Evolutionary conservation across 176 grass and related monocot genomes (phyloP), one percentile per base, ranked within the genome.

Genomic region (Cymbopogon citratus): DNA sequence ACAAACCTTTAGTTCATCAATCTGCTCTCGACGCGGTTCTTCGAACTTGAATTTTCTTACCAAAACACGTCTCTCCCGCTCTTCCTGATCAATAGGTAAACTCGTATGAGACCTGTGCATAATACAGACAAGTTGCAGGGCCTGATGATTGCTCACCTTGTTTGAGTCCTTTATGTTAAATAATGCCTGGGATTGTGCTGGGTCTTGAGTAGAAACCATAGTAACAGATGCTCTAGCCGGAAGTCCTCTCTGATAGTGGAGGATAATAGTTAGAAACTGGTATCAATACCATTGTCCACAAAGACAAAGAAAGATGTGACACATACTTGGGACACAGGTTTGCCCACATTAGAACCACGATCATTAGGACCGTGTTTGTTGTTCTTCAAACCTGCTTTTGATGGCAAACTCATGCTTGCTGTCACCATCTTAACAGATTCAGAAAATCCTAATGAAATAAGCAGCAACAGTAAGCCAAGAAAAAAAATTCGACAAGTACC

Each of bases 101-200:
- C 36, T 75, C 57, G 61, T 78, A 86, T 71, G 21, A 85, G 63
- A 40, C 43, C 38, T 66, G 73, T 65, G 7, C 6, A 69, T 7
- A 28, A 38, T 12, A 41, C 18, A 68, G 4, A 5, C 7, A 82
- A 21, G 41, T 40, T 66, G 19, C 25, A 63, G 73, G 62, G 14
- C 14, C 12, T 44, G 16, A 59, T 62, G 46, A 77, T 69, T 80
- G 31, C 40, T 16, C 59, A 99, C 97, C 93, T 99, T 99, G 45
- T 93, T 99, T 33, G 97, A 99, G 82, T 99, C 97, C 73, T 87
- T 99, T 62, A 96, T 89, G 80, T 93, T 99, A 89, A 99, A 99
- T 77, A 95, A 87, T 41, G 91, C 82, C 57, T 99, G 97, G 68
- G 91, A 93, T 21, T 99, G 97, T 60, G 63, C 29, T 19, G 87